Base-by-base conservation (phyloP, 2,329 filamentous ascomycete genomes). In the Basipetospora chlamydospora region DNA sequence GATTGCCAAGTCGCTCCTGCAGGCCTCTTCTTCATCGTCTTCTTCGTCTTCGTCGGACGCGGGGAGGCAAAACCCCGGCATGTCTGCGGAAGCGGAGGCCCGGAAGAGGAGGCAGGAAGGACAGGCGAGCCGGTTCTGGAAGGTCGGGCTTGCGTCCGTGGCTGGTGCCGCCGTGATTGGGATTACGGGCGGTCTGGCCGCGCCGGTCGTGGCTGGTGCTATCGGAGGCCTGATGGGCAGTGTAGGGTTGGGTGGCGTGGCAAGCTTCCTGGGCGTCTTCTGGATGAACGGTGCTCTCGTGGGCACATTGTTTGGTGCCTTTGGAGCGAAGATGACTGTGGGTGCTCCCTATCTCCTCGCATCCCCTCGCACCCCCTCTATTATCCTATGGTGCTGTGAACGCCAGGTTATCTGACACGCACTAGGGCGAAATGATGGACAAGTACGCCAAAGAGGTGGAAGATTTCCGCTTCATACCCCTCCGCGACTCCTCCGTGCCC, bases 101-200 rank as follows among this genome's bases (percentile, higher is more conserved):
- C 73, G 80, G 49, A 81, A 80, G 51, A 74, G 79, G 37, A 70
- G 70, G 11, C 76, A 87, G 43, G 70, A 82, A 41, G 81, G 80
- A 38, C 74, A 81, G 45, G 59, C 69, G 7, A 66, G 73, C 15
- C 66, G 86, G 7, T 80, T 80, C 53, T 93, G 84, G 83, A 95
- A 94, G 53, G 85, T 95, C 15, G 85, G 87, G 0, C 64, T 95
- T 18, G 88, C 87, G 0, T 83, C 81, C 7, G 84, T 92, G 0
- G 86, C 84, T 0, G 88, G 88, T 9, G 88, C 88, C 2, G 83
- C 82, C 0, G 63, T 94, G 2, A 87, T 95, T n/a, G 87, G 87
- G 5, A 72, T 95, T 3, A 94, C 86, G 0, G 87, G 87, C 13
- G 87, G 87, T 2, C 65, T 94, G n/a, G 87, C 87, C 1, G 86